phyloP scores from a whole-genome alignment of 345 rosid species.

The Tarenaya hassleriana region DNA sequence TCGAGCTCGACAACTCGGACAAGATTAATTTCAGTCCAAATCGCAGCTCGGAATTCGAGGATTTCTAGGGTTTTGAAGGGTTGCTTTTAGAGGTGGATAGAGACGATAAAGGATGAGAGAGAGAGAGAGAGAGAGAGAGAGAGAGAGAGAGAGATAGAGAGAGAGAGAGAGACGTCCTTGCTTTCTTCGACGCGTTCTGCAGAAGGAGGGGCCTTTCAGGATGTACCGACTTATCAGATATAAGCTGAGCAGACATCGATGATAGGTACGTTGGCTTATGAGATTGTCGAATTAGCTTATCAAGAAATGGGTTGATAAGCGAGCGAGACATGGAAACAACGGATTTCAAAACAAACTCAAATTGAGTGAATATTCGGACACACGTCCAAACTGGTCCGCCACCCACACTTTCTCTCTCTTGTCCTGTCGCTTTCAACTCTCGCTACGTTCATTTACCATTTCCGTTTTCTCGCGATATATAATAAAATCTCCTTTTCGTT shows the following conservation, averaged over 20 bases:
- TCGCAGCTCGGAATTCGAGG: conserved; percentile 30
- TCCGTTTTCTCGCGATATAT: too few species aligned
- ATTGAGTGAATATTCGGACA: conserved; percentile 29
- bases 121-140: conserved; percentile 10
- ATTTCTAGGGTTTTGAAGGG: conserved; percentile 75
- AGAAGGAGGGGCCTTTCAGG: conserved; percentile 33
- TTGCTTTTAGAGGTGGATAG: conserved; percentile 38
- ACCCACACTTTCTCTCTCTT: conserved; percentile 23
- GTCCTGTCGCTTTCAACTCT: conserved; percentile 21
- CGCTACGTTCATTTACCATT: too few species aligned
- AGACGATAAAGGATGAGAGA: conserved; percentile 31
- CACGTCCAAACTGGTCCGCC: conserved; percentile 31
- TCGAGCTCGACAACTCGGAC: conserved; percentile 1
- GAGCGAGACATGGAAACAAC: background rate
- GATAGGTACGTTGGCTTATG: rapidly evolving
- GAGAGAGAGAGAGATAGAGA: too few species aligned
- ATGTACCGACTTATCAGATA: conserved; percentile 44
- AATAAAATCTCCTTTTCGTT: too few species aligned
- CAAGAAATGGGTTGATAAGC: conserved; percentile 13
- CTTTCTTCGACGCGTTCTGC: conserved; percentile 86
- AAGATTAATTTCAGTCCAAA: background rate
- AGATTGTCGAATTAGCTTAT: rapidly evolving
- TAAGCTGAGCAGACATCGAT: conserved; percentile 22
- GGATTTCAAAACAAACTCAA: conserved; percentile 27
- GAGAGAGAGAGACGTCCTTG: conserved; percentile 48